Base-by-base conservation (phyloP, 192 early-diverging fungal genomes). In the Coemansia sp. region DNA sequence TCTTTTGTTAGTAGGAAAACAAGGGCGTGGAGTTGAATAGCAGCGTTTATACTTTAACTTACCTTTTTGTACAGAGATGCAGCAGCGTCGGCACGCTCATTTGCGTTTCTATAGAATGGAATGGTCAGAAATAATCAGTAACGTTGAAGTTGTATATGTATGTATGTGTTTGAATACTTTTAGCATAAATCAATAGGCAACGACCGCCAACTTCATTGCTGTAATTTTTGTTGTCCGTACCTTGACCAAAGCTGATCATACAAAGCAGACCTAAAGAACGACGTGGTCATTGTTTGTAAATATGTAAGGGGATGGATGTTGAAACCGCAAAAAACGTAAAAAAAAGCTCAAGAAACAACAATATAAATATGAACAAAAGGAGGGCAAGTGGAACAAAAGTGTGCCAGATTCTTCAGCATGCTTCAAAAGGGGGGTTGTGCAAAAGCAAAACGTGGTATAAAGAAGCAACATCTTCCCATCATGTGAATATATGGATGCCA, bases 61-160 rank as follows among this genome's bases (percentile, higher is more conserved):
- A 74, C 72, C 65, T 64, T 55, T 13, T 55, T 64, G 42, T 56
- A 45, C 9, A 74, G 57, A 23, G 36, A 36, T 13, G 47, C 48
- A 29, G 65, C 50, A 11, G 72, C 65, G n/a, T 55, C 50, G 20
- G 50, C 53, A 7, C 72, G 65, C 37, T 44, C 48, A 13, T 59
- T 50, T 6, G 57, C 41, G 33, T 64, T 58, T 28, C 72, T 74
- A 74, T 30, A 56, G 14, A 20, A 22, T 11, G 8, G 15, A 13
- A 48, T 15, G 19, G 23, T 15, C 19, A 7, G 25, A 41, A 5
- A 54, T 14, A 33, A 23, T 29, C 4, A 29, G n/a, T 9, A 45
- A 30, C 6, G 1, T 36, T 4, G 38, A 2, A 41, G 13, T 13
- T 0, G 13, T 36, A 36, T 11, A 11, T 4, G 33, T 4, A 9